Base-by-base conservation (phyloP, 2,329 filamentous ascomycete species). In the Delphinella strobiligena region DNA sequence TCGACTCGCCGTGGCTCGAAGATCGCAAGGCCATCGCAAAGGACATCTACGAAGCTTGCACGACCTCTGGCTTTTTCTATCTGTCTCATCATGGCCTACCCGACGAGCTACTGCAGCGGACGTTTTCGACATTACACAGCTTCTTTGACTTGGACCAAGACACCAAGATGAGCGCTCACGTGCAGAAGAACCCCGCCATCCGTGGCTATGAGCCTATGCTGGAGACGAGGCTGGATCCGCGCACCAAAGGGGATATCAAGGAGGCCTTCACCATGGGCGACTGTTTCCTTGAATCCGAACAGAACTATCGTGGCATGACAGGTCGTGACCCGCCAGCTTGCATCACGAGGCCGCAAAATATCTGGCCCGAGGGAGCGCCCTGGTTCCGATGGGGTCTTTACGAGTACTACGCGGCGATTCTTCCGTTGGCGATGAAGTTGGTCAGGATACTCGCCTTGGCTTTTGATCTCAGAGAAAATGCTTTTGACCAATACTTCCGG, bases 181-280 rank as follows among this genome's bases (percentile, higher is more conserved):
- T 58, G 5, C 51, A 59, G 31, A 60, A 59, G 44, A 58, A 51
- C 2, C 42, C 52, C 4, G 55, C 52, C 31, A 57, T 60, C 30
- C 49, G 54, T 32, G 59, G 59, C 9, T 60, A 59, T 30, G 56
- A 60, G 45, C 54, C 53, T 0, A 58, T 59, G 35, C 42, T 59
- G 0, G 56, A 60, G 43, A 58, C 56, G 4, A 58, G 53, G 37
- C 43, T 60, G 2, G 56, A 60, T 45, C 53, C 53, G 5, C 54
- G 50, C 16, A 61, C 55, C 2, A 47, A 54, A 40, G 58, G 55
- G 36, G 58, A 41, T 30, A 33, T 42, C 10, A 42, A 47, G 36
- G 59, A 61, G 45, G 58, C 59, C 2, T 61, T 59, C 36, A 58
- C 54, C 4, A 59, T 61, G 49, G 60, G 61, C 19, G 58, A 62